phyloP scores from a whole-genome alignment of 805 yeast genomes.

The Candida michaelii region DNA sequence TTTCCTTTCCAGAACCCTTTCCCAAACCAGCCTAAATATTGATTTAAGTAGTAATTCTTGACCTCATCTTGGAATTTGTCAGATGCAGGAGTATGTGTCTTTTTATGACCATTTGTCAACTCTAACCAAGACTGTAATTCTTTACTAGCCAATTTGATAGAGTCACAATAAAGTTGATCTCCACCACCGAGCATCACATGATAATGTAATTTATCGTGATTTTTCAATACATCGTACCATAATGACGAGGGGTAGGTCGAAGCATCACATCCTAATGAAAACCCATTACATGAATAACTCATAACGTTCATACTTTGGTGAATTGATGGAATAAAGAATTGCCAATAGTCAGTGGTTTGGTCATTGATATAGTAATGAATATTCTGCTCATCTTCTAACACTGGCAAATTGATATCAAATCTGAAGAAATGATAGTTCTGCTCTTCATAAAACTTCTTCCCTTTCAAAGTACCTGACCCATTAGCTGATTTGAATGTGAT shows the following conservation, averaged over 20 bases:
- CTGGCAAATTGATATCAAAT: conserved; percentile 52
- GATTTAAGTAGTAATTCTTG: conserved; percentile 64
- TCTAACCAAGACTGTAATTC: conserved; percentile 62
- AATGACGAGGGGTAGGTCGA: conserved; percentile 66
- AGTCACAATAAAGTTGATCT: conserved; percentile 89
- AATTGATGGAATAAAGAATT: conserved; percentile 67
- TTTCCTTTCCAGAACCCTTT: conserved; percentile 80
- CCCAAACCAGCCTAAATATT: conserved; percentile 88
- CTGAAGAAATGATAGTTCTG: conserved; percentile 63
- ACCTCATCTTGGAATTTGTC: conserved; percentile 54
- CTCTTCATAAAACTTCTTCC: conserved; percentile 42
- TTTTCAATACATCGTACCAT: conserved; percentile 81
- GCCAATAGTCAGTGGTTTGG: conserved; percentile 36
- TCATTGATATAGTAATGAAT: conserved; percentile 62
- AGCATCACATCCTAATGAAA: conserved; percentile 72
- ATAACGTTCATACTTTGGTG: conserved; percentile 74
- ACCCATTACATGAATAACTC: conserved; percentile 90
- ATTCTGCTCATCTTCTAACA: conserved; percentile 55
- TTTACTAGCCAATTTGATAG: conserved; percentile 60
- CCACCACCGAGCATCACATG: conserved; percentile 99
- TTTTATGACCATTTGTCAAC: conserved; percentile 50
- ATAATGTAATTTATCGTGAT: conserved; percentile 56
- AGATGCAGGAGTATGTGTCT: conserved; percentile 38
- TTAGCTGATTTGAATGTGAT: conserved; percentile 40
- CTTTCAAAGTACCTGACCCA: conserved; percentile 48